phyloP scores from a whole-genome alignment of 306 rosid species.

The Quercus cerris region DNA sequence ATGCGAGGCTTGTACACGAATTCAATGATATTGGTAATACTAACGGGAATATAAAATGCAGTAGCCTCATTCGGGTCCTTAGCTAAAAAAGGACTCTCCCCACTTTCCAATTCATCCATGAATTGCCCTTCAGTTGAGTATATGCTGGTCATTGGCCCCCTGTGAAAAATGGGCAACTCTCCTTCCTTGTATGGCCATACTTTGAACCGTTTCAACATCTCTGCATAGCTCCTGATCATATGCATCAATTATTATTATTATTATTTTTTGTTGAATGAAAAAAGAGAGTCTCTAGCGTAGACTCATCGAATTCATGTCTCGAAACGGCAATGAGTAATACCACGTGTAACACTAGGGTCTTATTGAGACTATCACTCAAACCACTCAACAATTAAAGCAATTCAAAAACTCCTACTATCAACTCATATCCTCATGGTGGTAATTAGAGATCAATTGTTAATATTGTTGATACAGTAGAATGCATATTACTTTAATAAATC shows the following conservation, averaged over 20 bases:
- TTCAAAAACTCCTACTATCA: no score
- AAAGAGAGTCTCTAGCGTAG: fast-evolving
- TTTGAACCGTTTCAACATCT: conserved; percentile 25
- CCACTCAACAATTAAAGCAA: fast-evolving
- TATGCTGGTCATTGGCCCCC: conserved; percentile 24
- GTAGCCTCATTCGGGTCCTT: conserved; percentile 12
- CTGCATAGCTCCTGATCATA: background rate
- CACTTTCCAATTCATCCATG: conserved; percentile 18
- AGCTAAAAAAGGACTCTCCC: conserved; percentile 10
- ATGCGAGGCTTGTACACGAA: conserved; percentile 23
- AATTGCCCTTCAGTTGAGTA: conserved; percentile 28
- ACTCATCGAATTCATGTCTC: no score
- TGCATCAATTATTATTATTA: background rate
- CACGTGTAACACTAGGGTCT: fast-evolving
- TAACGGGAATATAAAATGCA: conserved; percentile 8
- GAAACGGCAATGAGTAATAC: fast-evolving
- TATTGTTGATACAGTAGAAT: no score
- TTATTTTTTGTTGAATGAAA: no score
- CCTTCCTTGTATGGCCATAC: conserved; percentile 34
- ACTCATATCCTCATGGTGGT: fast-evolving
- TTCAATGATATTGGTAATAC: conserved; percentile 9
- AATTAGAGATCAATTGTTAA: no score
- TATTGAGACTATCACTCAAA: fast-evolving
- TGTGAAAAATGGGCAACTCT: conserved; percentile 27
- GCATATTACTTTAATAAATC: no score